phyloP scores from a whole-genome alignment of 108 stramenopile genomes.

The Tribonema minus region DNA sequence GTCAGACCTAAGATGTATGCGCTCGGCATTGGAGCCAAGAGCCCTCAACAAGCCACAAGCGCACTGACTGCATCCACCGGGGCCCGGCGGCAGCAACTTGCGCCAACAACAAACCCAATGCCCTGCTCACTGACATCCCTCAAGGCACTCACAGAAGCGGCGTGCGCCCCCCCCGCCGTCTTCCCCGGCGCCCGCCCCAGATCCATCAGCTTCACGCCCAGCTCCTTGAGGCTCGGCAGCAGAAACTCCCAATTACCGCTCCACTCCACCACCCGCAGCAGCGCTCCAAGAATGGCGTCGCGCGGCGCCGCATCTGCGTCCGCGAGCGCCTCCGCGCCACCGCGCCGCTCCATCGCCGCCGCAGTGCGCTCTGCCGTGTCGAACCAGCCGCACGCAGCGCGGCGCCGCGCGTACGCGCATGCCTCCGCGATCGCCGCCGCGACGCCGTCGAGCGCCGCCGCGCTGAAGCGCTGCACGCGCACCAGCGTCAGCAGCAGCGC shows the following conservation, averaged over 20 bases:
- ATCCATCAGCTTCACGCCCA: slow-evolving; percentile 5
- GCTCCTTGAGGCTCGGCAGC: background rate
- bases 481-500: slow-evolving; percentile 21
- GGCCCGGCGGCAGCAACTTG: no score
- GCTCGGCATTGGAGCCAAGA: no score
- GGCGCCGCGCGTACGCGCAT: slow-evolving; percentile 3
- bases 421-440: slow-evolving; percentile 3
- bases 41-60: no score
- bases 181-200: background rate
- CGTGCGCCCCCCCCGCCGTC: slow-evolving; percentile 1
- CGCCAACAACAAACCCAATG: no score
- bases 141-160: no score
- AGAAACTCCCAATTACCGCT: slow-evolving; percentile 18
- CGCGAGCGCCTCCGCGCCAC: no score
- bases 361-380: background rate
- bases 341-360: background rate
- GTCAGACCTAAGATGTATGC: no score
- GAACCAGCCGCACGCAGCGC: slow-evolving; percentile 1
- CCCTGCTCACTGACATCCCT: no score
- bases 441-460: slow-evolving; percentile 15
- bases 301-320: no score
- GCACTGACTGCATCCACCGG: no score
- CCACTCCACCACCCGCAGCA: slow-evolving; percentile 4
- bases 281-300: no score
- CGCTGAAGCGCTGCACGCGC: slow-evolving; percentile 18